Evolutionary conservation across 108 stramenopile species (phyloP).

Genomic region (Mediolabrus comicus): DNA sequence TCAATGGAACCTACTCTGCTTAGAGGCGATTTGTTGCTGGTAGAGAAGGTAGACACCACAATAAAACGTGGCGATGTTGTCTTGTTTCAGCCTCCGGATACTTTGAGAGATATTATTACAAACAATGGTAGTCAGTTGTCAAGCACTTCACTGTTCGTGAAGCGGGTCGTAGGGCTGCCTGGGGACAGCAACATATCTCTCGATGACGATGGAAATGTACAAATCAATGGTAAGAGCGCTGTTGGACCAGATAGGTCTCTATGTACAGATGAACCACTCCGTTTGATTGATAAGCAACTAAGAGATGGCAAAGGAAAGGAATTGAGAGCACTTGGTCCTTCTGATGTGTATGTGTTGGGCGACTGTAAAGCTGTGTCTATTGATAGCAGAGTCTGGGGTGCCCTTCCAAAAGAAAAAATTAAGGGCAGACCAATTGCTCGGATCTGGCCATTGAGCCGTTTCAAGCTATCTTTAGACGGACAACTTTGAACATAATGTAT

Average conservation of each 20-base stretch:
- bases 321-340: constrained; percentile 13
- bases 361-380: constrained; percentile 48
- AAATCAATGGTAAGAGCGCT: constrained; percentile 21
- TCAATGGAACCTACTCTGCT: constrained; percentile 54
- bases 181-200: constrained; percentile 34
- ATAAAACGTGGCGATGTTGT: constrained; percentile 48
- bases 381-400: constrained; percentile 45
- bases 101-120: constrained; percentile 40
- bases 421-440: constrained; percentile 37
- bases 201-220: constrained; percentile 19
- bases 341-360: constrained; percentile 47
- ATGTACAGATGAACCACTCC: constrained; percentile 43
- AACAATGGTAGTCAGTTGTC: constrained; percentile 33
- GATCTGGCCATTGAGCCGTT: constrained; percentile 39
- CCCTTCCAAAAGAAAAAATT: constrained; percentile 42
- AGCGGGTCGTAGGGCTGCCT: constrained; percentile 43
- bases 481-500: neutral
- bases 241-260: constrained; percentile 33
- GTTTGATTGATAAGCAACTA: constrained; percentile 38
- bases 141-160: constrained; percentile 44
- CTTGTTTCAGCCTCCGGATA: constrained; percentile 52
- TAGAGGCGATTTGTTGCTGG: constrained; percentile 51
- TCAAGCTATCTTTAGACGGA: constrained; percentile 3
- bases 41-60: constrained; percentile 47
- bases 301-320: constrained; percentile 36